Conservation (phyloP, 495 filamentous ascomycete species). For the Filosporella fistucella region DNA sequence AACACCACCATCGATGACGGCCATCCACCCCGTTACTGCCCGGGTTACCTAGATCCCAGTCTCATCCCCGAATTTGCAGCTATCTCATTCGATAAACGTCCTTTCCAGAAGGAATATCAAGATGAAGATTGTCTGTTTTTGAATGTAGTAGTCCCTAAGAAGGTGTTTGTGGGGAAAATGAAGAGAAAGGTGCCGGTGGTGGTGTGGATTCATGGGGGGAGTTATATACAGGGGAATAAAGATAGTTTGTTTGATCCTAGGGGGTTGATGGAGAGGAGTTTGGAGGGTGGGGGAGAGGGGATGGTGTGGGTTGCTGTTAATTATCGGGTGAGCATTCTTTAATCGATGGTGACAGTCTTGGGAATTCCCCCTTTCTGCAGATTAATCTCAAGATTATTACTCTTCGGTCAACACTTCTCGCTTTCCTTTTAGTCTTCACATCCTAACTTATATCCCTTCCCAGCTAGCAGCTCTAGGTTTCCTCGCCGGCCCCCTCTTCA, state of each 20-base stretch:
- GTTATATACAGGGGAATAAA: conserved; percentile 48
- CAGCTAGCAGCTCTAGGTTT: conserved; percentile 44
- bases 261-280: background rate
- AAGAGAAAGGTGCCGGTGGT: conserved; percentile 24
- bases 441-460: conserved; percentile 54
- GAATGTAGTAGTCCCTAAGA: conserved; percentile 43
- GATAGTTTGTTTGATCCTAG: background rate
- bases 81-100: conserved; percentile 10
- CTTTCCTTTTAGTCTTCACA: conserved; percentile 32
- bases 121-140: conserved; percentile 43
- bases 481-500: conserved; percentile 40
- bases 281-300: conserved; percentile 31
- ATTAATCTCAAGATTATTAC: background rate
- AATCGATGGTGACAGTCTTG: too few species aligned
- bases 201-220: conserved; percentile 58
- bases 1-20: conserved; percentile 3
- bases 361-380: too few species aligned
- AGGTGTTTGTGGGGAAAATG: conserved; percentile 29
- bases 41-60: too few species aligned
- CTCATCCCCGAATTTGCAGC: conserved; percentile 39
- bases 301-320: conserved; percentile 55
- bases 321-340: conserved; percentile 38
- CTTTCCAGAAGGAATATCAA: background rate
- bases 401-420: background rate
- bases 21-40: conserved; percentile 40